A percentile compares a stretch with the other conserved stretches of the same genome.
Evolutionary conservation across 441 rosid genomes (phyloP).

Genomic region (Populus hybrid): DNA sequence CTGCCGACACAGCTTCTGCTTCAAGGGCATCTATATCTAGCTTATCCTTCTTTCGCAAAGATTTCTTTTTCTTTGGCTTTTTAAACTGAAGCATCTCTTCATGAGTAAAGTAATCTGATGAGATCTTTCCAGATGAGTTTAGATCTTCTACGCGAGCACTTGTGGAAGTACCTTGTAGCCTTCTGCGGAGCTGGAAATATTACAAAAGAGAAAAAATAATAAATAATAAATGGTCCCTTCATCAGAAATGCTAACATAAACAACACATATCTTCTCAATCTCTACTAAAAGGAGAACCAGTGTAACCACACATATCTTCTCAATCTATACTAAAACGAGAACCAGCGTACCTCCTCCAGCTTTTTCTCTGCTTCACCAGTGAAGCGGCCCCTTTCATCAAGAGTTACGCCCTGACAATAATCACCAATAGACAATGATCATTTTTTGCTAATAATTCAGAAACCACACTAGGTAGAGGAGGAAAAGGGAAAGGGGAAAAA

Average conservation of each 20-base stretch:
- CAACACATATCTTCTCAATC: background rate
- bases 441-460: background rate
- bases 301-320: slow-evolving; percentile 14
- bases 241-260: slow-evolving; percentile 1
- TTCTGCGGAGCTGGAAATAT: slow-evolving; percentile 63
- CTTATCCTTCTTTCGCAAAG: slow-evolving; percentile 83
- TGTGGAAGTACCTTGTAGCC: slow-evolving; percentile 62
- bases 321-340: background rate
- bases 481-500: background rate
- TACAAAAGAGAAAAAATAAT: slow-evolving; percentile 13
- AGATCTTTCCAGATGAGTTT: slow-evolving; percentile 52
- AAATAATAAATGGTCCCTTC: background rate
- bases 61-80: slow-evolving; percentile 92
- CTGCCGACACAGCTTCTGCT: slow-evolving; percentile 84
- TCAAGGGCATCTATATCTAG: slow-evolving; percentile 84
- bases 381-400: slow-evolving; percentile 78
- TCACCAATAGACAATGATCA: slow-evolving; percentile 1
- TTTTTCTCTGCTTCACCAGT: slow-evolving; percentile 94
- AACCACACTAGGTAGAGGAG: background rate
- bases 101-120: slow-evolving; percentile 79
- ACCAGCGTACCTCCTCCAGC: slow-evolving; percentile 70
- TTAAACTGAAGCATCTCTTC: slow-evolving; percentile 90
- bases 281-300: slow-evolving; percentile 2
- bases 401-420: slow-evolving; percentile 64
- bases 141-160: slow-evolving; percentile 64